Base-by-base conservation (phyloP, 306 rosid genomes). In the Castanea crenata region DNA sequence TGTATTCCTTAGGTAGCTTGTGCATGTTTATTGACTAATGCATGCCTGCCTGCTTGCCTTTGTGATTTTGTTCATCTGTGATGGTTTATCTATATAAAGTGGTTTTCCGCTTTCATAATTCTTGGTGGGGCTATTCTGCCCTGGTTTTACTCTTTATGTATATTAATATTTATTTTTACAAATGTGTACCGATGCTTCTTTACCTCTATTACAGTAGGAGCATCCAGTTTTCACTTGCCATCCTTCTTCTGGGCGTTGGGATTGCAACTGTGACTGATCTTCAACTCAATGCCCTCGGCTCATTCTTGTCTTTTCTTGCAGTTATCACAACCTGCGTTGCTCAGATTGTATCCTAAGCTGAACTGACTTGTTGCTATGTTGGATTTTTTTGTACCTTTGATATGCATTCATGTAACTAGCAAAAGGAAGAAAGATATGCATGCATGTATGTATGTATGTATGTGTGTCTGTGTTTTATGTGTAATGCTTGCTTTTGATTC, bases 241-340 rank as follows among this genome's bases (percentile, higher is more conserved):
- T 92, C 78, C 97, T 95, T 65, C 97, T 95, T 81, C 16, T 91
- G 34, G 99, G 99, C 67, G 99, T 95, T 74, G 99, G 99, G 78
- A 91, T 95, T 81, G 99, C 97, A 62, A 95, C 99, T 2, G 86
- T 95, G 71, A 92, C 97, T 14, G 99, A 95, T 85, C 86, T 95
- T 82, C 99, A 95, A 79, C 92, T 95, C 71, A 95, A 95, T 85
- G 90, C 90, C 9, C 83, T 95, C 21, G 99, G 99, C 72, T 87
- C 92, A 81, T 82, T 90, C 86, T 77, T 95, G 85, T 95, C 99
- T 78, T 62, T 95, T 6, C 90, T 95, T 3, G 99, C 99, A 16
- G 84, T 95, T 78, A 59, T 92, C 83, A 95, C 99, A 71, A 95
- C 99, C 19, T 95, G 97, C 0, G 90, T 95, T 84, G 97, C 97